These are phyloP conservation scores for Haematococcus sp. DNA, from an alignment of 139 green algal genomes.

Conservation along the genomic window DNA sequence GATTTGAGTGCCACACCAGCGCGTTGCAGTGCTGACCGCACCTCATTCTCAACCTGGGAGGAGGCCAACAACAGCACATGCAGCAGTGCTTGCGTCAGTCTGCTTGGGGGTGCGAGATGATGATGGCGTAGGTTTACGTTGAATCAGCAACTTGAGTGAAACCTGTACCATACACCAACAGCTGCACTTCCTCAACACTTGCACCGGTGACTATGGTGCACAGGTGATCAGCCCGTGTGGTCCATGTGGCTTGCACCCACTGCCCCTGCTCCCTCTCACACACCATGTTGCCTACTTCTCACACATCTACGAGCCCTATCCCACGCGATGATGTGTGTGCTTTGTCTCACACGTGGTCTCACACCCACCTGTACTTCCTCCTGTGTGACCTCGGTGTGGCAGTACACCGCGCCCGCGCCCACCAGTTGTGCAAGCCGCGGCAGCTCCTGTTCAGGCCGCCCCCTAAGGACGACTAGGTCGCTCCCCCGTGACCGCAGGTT, in stretches of 20 bases:
- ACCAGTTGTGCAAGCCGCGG: conserved; percentile 22
- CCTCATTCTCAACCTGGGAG: conserved; percentile 40
- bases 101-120: no score
- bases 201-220: no score
- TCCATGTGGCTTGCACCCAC: no score
- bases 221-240: no score
- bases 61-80: not conserved
- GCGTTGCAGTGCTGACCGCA: conserved; percentile 47
- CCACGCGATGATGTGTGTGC: no score
- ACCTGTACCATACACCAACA: no score
- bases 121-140: no score
- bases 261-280: not conserved
- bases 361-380: conserved; percentile 52
- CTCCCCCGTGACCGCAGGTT: conserved; percentile 39
- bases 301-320: no score
- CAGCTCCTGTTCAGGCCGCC: conserved; percentile 60
- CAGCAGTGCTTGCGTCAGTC: not conserved
- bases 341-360: not conserved
- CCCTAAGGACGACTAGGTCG: conserved; percentile 61
- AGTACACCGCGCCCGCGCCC: conserved; percentile 60
- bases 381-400: conserved; percentile 68
- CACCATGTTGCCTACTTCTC: no score
- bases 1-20: conserved; percentile 42
- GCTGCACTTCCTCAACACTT: no score
- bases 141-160: no score